Base-by-base conservation (phyloP, 371 early-diverging fungal genomes). In the Mucor racemosus region DNA sequence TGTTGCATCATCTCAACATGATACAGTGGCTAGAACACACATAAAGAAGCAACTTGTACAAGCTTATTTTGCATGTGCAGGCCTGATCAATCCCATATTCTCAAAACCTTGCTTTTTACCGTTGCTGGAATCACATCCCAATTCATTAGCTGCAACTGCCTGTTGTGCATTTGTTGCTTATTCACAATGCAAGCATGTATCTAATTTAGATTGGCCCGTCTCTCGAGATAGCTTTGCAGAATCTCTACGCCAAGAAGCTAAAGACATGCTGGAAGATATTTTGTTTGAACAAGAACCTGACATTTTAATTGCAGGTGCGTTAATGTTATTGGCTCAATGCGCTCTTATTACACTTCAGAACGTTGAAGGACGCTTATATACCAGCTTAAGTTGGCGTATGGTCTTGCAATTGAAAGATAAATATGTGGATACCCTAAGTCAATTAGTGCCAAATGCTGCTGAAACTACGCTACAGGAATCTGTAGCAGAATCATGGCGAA, bases 401-500 rank as follows among this genome's bases (percentile, higher is more conserved):
- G 67, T 70, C 3, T 31, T 74, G 33, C 62, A 72, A 41, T 64
- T 82, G 1, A 67, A 72, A 46, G 68, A 73, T 9, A 54, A 66
- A 1, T 77, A 78, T 26, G 41, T 71, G 8, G 53, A 64, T 11
- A 56, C 69, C 14, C 42, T 67, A 4, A 17, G 42, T 1, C 21
- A 10, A 14, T 5, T 63, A 10, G 56, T 62, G 6, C 41, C 69
- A n/a, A 11, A 54, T 7, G 57, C 65, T 31, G 40, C 64, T 10
- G 21, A 50, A n/a, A 54, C 44, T 13, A 54, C 58, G 31, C 58
- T 50, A 7, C 53, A 64, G 21, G 50, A 71, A 6, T 48, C 67
- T 8, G 58, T 67, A 15, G 81, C 81, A 15, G 82, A 82, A 39
- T 64, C 82, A 0, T 82, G 80, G 80, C 56, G 78, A 48, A 73